Base-by-base conservation (phyloP, 805 yeast species). In the Spathaspora hagerdaliae region DNA sequence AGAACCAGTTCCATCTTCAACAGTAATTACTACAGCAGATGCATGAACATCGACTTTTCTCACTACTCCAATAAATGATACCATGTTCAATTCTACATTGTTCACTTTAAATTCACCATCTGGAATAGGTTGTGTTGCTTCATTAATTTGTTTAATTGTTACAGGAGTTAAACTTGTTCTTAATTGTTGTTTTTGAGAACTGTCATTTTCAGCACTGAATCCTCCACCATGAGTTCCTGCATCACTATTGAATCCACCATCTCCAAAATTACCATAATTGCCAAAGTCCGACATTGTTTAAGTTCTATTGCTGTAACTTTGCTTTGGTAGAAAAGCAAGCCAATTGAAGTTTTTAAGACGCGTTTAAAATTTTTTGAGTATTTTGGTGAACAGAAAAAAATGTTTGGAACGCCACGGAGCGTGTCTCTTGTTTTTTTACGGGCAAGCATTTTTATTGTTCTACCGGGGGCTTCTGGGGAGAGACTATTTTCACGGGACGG, bases 1-100 rank as follows among this genome's bases (percentile, higher is more conserved):
- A 3, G 75, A 71, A 0, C 89, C 64, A 43, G 94, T 82, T 9
- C 94, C 92, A 60, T 86, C 95, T 56, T 86, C 94, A n/a, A 86
- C 57, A 14, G 82, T 79, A 38, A 84, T 59, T 15, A 67, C 64
- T 27, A 83, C 64, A 37, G 81, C 79, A 7, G 83, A 71, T 1
- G 85, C 75, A 47, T 75, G 76, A 47, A 81, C 81, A 2, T 74
- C 73, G 12, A 84, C 78, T 47, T 79, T 80, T 57, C 92, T 74
- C n/a, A 86, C 69, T 15, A 85, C 80, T 0, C 90, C 95, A 7
- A 83, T 79, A 54, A 85, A 63, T 26, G 82, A 74, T 10, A 86
- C 84, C 59, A 79, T 75, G 53, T 76, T 79, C 43, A 86, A 63
- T 45, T 82, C 84, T 36, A 84, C 76, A 38, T 80, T 81, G 55